Percentiles rank a stretch among this genome's conserved stretches.
Conservation (phyloP, 345 rosid genomes). For the Eucalyptus pauciflora region DNA sequence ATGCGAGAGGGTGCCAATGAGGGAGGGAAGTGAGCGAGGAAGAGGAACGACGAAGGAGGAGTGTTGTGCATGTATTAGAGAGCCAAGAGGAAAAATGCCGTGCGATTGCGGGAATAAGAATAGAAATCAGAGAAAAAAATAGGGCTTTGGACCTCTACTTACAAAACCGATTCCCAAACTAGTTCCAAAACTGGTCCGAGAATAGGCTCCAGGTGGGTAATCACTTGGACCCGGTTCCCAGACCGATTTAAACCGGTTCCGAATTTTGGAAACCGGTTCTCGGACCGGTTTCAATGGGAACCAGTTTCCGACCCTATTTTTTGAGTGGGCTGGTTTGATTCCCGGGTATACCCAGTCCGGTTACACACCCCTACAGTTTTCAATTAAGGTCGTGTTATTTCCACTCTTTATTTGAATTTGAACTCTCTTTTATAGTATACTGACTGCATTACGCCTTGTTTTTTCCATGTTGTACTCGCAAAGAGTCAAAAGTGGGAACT, state of each 20-base stretch:
- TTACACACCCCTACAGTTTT: not conserved
- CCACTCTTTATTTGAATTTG: too few relatives aligned
- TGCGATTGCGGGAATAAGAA: too few relatives aligned
- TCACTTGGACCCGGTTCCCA: rapidly evolving
- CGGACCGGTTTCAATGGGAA: rapidly evolving
- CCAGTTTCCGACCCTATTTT: rapidly evolving
- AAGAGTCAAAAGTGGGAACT: not conserved
- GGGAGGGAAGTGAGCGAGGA: too few relatives aligned
- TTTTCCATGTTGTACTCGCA: not conserved
- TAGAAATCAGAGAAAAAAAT: too few relatives aligned
- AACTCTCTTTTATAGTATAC: too few relatives aligned
- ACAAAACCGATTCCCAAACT: too few relatives aligned
- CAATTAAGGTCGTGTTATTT: not conserved
- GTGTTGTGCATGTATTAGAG: too few relatives aligned
- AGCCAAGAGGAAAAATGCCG: too few relatives aligned
- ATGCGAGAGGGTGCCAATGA: too few relatives aligned
- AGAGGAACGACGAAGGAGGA: too few relatives aligned
- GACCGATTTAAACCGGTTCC: rapidly evolving
- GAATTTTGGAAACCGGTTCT: too few relatives aligned
- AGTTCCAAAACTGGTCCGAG: rapidly evolving
- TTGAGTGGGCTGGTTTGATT: rapidly evolving
- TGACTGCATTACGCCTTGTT: not conserved
- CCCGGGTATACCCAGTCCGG: rapidly evolving
- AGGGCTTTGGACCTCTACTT: too few relatives aligned
- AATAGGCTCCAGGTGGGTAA: rapidly evolving